Percentiles rank a stretch among this genome's conserved stretches.
Evolutionary conservation across 1,284 basidiomycete genomes (phyloP).

Genomic region (Boletus sp.): DNA sequence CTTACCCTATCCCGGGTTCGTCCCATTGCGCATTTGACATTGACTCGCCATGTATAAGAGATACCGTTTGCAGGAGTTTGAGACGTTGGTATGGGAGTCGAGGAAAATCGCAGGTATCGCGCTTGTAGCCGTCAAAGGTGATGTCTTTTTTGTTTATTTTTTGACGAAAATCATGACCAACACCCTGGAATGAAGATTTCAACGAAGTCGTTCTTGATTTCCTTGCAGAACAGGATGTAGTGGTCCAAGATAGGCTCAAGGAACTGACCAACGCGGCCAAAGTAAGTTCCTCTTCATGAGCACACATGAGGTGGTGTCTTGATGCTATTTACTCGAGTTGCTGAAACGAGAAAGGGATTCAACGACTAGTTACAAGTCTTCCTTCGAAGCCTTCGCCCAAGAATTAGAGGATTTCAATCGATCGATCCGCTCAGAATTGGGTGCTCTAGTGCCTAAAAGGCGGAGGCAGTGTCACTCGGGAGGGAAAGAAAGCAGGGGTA

Average conservation of each 20-base stretch:
- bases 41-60: background rate
- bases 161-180: background rate
- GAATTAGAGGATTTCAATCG: slow-evolving; percentile 10
- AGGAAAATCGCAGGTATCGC: slow-evolving; percentile 13
- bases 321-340: slow-evolving; percentile 4
- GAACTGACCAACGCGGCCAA: slow-evolving; percentile 11
- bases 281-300: slow-evolving; percentile 4
- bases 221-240: slow-evolving; percentile 11
- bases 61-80: slow-evolving; percentile 11
- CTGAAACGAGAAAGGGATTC: slow-evolving; percentile 14
- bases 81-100: slow-evolving; percentile 19
- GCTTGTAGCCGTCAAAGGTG: slow-evolving; percentile 20
- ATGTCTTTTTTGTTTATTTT: background rate
- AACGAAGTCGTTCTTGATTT: slow-evolving; percentile 22
- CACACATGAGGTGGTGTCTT: background rate
- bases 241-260: slow-evolving; percentile 16
- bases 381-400: slow-evolving; percentile 10
- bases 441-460: background rate
- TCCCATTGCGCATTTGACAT: background rate
- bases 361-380: slow-evolving; percentile 9
- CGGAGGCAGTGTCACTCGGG: background rate
- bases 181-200: slow-evolving; percentile 12
- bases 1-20: slow-evolving; percentile 13
- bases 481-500: background rate
- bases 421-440: background rate